Percentiles rank a stretch among this genome's conserved stretches.
phyloP scores from a whole-genome alignment of 2,329 filamentous ascomycete genomes.

The Monilinia aucupariae region DNA sequence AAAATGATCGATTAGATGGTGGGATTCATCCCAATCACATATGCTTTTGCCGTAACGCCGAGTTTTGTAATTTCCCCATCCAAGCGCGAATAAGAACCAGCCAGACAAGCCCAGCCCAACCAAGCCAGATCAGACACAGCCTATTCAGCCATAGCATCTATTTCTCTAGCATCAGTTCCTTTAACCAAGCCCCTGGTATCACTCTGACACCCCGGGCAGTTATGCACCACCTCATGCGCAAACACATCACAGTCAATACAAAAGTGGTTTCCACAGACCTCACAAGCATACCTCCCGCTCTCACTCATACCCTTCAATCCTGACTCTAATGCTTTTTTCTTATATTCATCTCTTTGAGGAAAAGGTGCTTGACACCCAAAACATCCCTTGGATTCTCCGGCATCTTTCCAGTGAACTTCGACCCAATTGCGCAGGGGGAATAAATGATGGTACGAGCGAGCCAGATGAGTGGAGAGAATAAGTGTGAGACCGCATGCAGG shows the following conservation, averaged over 20 bases:
- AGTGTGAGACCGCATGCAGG: conserved; percentile 87
- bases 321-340: conserved; percentile 29
- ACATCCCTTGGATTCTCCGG: conserved; percentile 54
- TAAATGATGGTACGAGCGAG: conserved; percentile 87
- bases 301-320: conserved; percentile 65
- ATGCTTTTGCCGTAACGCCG: not conserved
- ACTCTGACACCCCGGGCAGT: conserved; percentile 76
- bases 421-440: conserved; percentile 88
- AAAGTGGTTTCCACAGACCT: conserved; percentile 83
- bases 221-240: conserved; percentile 89
- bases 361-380: conserved; percentile 63
- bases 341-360: conserved; percentile 24
- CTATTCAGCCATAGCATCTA: conserved; percentile 15
- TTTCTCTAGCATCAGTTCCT: not conserved
- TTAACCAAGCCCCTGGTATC: conserved; percentile 23
- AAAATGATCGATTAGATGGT: not conserved
- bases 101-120: not conserved
- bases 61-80: not conserved
- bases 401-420: conserved; percentile 78
- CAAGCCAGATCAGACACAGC: not conserved
- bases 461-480: conserved; percentile 88
- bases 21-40: not conserved
- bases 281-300: conserved; percentile 82
- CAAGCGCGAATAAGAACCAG: not conserved
- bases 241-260: conserved; percentile 98